Evolutionary conservation across 805 yeast species (phyloP), one percentile per base, ranked within the genome.

Genomic region (Saturnispora sanitii): DNA sequence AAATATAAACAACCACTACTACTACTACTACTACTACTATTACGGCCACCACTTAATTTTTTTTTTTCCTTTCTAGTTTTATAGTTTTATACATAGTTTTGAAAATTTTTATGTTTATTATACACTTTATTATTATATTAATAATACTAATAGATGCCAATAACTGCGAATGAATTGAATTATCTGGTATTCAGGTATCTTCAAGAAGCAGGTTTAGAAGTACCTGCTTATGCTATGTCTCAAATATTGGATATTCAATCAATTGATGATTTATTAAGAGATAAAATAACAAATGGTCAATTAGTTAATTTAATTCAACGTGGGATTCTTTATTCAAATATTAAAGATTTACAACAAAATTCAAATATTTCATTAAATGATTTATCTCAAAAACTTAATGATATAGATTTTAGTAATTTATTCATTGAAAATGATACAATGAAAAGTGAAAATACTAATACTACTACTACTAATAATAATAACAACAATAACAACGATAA

Each of bases 101-200:
- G 13, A 27, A 13, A 27, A 27, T 27, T 27, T 27, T 7, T 11
- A 11, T 27, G 6, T 27, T 27, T 27, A 12, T 27, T 5, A 15
- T 27, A 9, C 15, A 7, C 6, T 18, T 15, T 20, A 13, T 25
- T 12, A 22, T 27, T 20, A 23, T 12, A 19, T 17, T 17, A 29
- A 42, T 15, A 5, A 19, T 15, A 12, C 11, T 33, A 11, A 9
- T 26, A 30, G 5, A 85, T 86, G 95, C 81, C 94, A 20, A 64
- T 90, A 37, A 74, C 92, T 4, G 80, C 92, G 42, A 77, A 73
- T 43, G 94, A 87, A 60, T 72, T 90, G 41, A 92, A 90, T 65
- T 90, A 90, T 56, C 70, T 92, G 50, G 75, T 90, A 40, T 92
- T 96, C 95, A 65, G 96, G 46, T 92, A 90, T 55, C 68, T 87